Evolutionary conservation across 805 yeast species (phyloP).

Genomic region (Myxozyma udenii): DNA sequence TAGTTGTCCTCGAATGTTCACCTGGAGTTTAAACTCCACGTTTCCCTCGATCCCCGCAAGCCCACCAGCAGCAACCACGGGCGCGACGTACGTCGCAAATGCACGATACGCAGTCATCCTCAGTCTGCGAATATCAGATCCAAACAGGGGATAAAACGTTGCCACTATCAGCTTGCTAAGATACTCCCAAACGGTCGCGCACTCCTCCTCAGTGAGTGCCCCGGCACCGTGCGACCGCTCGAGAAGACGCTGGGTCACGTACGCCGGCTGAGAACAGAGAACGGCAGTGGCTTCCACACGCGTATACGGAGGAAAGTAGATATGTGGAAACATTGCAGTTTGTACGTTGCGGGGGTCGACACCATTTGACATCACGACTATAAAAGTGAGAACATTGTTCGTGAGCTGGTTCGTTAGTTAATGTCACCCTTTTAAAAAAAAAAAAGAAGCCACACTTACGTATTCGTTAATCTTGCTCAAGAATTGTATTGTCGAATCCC

Average conservation of each 20-base stretch:
- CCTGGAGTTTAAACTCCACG: neutral
- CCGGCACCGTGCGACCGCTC: neutral
- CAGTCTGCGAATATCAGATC: conserved; percentile 17
- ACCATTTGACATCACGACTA: conserved; percentile 9
- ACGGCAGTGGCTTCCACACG: conserved; percentile 14
- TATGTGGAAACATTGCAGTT: conserved; percentile 18
- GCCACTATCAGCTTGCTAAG: conserved; percentile 17
- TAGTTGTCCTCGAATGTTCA: neutral
- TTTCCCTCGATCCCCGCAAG: conserved; percentile 1
- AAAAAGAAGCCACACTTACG: neutral
- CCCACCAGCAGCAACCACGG: conserved; percentile 6
- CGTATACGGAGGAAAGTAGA: conserved; percentile 21
- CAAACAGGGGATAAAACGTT: conserved; percentile 20
- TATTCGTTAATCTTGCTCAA: conserved; percentile 10
- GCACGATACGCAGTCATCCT: conserved; percentile 4
- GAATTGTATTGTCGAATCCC: conserved; percentile 12
- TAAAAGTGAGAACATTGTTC: conserved; percentile 9
- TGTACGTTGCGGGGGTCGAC: conserved; percentile 9
- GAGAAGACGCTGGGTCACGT: neutral
- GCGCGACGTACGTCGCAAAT: conserved; percentile 12
- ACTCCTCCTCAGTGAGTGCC: conserved; percentile 7
- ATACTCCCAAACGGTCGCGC: conserved; percentile 10
- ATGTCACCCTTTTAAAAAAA: neutral
- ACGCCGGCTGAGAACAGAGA: conserved; percentile 2
- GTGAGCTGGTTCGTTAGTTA: neutral